Conservation (phyloP, 2,329 filamentous ascomycete genomes). For the Thelonectria rubi region DNA sequence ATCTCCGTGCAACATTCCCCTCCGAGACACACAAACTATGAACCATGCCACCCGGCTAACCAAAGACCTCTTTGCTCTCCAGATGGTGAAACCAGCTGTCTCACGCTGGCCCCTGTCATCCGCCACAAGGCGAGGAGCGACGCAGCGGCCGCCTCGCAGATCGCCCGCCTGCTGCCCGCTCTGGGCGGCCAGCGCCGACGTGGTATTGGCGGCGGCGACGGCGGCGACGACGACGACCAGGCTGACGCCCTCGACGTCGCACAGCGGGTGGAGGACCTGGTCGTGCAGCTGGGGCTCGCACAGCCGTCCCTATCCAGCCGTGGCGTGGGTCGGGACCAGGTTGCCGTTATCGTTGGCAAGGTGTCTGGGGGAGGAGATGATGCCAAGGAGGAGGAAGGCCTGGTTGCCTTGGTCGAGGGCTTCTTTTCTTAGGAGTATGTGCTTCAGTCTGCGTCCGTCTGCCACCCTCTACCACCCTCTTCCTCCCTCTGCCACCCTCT, state of each 20-base stretch:
- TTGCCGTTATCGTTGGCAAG: constrained; percentile 24
- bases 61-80: not conserved
- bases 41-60: constrained; percentile 27
- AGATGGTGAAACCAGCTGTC: constrained; percentile 38
- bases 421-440: constrained; percentile 20
- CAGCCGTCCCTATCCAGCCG: constrained; percentile 24
- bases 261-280: constrained; percentile 24
- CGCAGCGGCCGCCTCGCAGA: constrained; percentile 24
- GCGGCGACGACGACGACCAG: not conserved
- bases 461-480: too few species aligned
- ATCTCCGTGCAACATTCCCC: constrained; percentile 25
- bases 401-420: constrained; percentile 24
- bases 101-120: constrained; percentile 28
- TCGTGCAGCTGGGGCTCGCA: constrained; percentile 22
- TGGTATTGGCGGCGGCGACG: not conserved
- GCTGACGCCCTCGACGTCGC: constrained; percentile 27
- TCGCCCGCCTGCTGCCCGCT: constrained; percentile 28
- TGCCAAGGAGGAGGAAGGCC: constrained; percentile 12
- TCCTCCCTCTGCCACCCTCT: too few species aligned
- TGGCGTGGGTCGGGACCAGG: constrained; percentile 20
- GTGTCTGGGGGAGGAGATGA: not conserved
- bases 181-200: constrained; percentile 16
- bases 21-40: constrained; percentile 17
- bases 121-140: constrained; percentile 20
- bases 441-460: too few species aligned